Percentiles rank a stretch among this genome's conserved stretches.
These are phyloP conservation scores for Amanita polypyramis DNA, from an alignment of 768 basidiomycete genomes.

Conservation along the genomic window DNA sequence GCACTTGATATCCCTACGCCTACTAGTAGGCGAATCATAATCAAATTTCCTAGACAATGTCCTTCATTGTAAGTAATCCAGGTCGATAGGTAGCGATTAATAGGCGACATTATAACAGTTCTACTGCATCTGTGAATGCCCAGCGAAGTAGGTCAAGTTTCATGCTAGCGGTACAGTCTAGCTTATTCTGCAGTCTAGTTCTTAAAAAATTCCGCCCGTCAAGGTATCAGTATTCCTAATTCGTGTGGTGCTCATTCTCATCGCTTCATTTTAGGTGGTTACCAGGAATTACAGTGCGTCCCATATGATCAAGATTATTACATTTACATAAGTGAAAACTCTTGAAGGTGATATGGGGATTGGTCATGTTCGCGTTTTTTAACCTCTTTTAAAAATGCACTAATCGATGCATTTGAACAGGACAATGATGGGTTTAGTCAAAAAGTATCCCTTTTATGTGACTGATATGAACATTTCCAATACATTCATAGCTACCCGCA, in stretches of 20 bases:
- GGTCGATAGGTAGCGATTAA: neutral
- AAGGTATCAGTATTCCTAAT: conserved; percentile 20
- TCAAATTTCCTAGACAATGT: conserved; percentile 42
- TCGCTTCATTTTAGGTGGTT: conserved; percentile 35
- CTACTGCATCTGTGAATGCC: conserved; percentile 58
- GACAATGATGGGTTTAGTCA: conserved; percentile 59
- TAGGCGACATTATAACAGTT: conserved; percentile 23
- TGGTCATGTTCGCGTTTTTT: conserved; percentile 36
- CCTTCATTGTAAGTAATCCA: conserved; percentile 45
- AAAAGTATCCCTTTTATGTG: conserved; percentile 31
- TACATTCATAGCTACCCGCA: neutral
- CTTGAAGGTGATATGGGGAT: conserved; percentile 49
- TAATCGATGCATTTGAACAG: conserved; percentile 18
- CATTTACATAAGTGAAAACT: neutral
- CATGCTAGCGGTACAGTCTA: conserved; percentile 3
- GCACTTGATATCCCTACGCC: neutral
- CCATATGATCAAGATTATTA: neutral
- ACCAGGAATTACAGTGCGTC: conserved; percentile 49
- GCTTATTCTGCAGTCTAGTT: conserved; percentile 28
- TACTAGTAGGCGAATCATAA: no score
- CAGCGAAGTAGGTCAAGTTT: conserved; percentile 42
- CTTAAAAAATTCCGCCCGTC: conserved; percentile 59
- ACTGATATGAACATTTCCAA: neutral
- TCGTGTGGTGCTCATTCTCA: neutral
- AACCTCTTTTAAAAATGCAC: neutral